Base-by-base conservation (phyloP, 2,329 filamentous ascomycete species). In the Pseudocercospora crystallina region DNA sequence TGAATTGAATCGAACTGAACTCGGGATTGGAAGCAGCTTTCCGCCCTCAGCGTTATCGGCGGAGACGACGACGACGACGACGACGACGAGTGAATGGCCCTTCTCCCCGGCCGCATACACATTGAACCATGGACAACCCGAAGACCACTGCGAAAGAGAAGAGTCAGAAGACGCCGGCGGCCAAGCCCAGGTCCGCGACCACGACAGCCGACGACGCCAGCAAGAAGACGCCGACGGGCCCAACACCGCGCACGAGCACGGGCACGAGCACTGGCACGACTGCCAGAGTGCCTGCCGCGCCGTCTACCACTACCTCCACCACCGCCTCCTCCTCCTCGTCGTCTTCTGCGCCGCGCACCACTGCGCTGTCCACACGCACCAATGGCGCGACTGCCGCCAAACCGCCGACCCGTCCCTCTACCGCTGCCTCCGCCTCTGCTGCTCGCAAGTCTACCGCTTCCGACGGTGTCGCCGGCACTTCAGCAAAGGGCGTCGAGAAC, bases 311-410 rank as follows among this genome's bases (percentile, higher is more conserved):
- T 33, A 10, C 29, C 40, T 31, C 15, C 40, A 26, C 40, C 8
- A 13, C 40, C 10, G 31, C 45, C 14, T 15, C 36, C 9, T 35
- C 49, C 3, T 33, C 53, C 9, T 40, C 20, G 4, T 26, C 49
- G n/a, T 11, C 52, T 5, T 14, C 47, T 10, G 29, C 54, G 5
- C 17, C 49, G 12, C 40, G 43, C 12, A 51, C 52, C 20, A 61
- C 57, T 34, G 48, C 59, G 32, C 35, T 58, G 35, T 41, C 46
- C 29, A 41, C 55, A 10, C 49, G 57, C 15, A 49, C 59, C 8
- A 50, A 42, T 42, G 51, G 55, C 34, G 47, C 48, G 17, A 54
- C 51, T 41, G 51, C 53, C 30, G 53, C 49, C 35, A 58, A 55
- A 31, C 45, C 55, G 14, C 49, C 57, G 3, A 59, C 57, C 11